Evolutionary conservation across 1,284 basidiomycete genomes (phyloP), one percentile per base, ranked within the genome.

Genomic region (Fomitopsis betulina): DNA sequence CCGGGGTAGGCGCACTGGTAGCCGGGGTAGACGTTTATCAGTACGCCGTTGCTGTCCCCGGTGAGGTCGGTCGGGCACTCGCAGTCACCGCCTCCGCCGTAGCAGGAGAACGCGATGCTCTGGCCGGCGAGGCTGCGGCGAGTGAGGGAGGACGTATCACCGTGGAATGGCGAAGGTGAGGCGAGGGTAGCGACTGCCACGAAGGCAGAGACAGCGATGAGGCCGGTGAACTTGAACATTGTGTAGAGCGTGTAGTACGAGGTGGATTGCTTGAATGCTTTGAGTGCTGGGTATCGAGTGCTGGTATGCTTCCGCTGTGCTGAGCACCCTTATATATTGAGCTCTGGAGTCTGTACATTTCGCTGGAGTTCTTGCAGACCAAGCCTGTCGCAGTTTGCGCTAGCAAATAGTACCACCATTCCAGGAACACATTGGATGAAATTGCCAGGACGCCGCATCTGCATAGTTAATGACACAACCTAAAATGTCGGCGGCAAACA

Each of bases 1-100:
- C 47, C 55, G 23, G 62, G 33, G 40, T 63, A 63, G 8, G 61
- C 61, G 47, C 61, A 62, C 49, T 62, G 61, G 56, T 60, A 62
- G 17, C 56, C 59, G 21, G 61, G 56, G 53, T 40, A 60, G 50
- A 61, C 53, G 58, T 63, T 61, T 52, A 61, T 58, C 35, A 61
- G 57, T 15, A 60, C 59, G 47, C 61, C 61, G 33, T 37, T 49
- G 54, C 47, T 27, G 40, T 53, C 53, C n/a, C 55, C 54, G 15
- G 42, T 59, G 30, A 47, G 32, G 52, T 62, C 61, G 19, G 54
- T 54, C 39, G 61, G 61, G 47, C 61, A 62, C 23, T 58, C 59
- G 57, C 61, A 62, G 55, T 60, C 47, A 21, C 52, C 52, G 30
- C 55, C 59, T 10, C 52, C 55, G 19, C 55, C 55, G 50, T 54